These are phyloP conservation scores for Phlebiopsis gigantea DNA, from an alignment of 768 basidiomycete species.

Conservation along the genomic window DNA sequence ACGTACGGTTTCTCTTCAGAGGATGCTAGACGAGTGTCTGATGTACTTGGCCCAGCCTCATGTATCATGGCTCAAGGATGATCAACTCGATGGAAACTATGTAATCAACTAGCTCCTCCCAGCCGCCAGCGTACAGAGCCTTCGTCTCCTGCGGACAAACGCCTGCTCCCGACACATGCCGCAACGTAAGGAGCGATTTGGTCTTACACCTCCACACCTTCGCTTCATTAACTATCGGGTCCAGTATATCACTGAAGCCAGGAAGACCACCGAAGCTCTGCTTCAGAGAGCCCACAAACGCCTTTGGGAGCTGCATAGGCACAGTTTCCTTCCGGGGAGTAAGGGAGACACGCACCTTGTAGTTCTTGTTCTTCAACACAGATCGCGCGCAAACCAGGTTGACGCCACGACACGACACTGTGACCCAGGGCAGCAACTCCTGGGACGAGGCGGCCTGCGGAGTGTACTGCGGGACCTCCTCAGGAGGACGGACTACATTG, in stretches of 20 bases:
- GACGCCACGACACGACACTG: background rate
- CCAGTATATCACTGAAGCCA: background rate
- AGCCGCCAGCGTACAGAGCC: background rate
- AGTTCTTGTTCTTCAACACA: background rate
- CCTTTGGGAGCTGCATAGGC: background rate
- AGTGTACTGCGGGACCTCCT: background rate
- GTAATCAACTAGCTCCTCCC: background rate
- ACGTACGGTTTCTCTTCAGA: no score
- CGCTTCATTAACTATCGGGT: background rate
- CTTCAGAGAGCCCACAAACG: background rate
- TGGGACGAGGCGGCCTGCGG: no score
- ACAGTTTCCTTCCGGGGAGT: no score
- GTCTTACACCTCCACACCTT: background rate
- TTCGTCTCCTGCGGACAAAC: background rate
- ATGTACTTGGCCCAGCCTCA: no score
- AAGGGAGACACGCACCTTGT: background rate
- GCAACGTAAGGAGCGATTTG: background rate
- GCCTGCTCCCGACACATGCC: background rate
- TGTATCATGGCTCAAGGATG: no score
- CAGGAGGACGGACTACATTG: background rate
- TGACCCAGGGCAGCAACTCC: background rate
- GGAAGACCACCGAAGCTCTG: background rate
- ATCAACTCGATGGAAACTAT: background rate
- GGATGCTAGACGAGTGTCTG: background rate
- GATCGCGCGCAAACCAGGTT: background rate